Conservation (phyloP, 495 filamentous ascomycete genomes). For the Neurospora sp. region DNA sequence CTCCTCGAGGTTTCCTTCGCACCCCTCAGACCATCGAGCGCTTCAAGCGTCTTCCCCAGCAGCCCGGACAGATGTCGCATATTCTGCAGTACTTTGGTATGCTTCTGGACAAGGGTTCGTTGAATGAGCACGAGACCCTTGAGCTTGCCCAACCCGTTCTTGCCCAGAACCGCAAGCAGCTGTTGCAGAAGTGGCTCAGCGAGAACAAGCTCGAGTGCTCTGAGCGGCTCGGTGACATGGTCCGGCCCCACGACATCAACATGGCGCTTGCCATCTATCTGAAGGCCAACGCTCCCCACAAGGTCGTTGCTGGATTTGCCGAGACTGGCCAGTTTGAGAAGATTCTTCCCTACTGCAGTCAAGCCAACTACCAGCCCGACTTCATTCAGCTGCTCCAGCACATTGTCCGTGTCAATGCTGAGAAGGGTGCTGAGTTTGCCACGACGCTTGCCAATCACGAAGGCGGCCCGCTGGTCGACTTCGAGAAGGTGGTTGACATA, state of each 20-base stretch:
- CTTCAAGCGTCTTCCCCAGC: slow-evolving; percentile 75
- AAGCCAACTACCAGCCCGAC: slow-evolving; percentile 79
- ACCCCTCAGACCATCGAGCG: slow-evolving; percentile 88
- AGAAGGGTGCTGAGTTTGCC: slow-evolving; percentile 92
- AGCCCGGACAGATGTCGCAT: slow-evolving; percentile 72
- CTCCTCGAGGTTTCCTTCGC: slow-evolving; percentile 87
- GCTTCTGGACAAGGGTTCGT: slow-evolving; percentile 84
- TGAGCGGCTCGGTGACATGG: slow-evolving; percentile 90
- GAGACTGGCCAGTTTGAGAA: slow-evolving; percentile 95
- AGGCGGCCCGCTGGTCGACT: slow-evolving; percentile 73
- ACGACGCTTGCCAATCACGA: slow-evolving; percentile 77
- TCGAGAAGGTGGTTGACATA: slow-evolving; percentile 92
- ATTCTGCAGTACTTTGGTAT: slow-evolving; percentile 98
- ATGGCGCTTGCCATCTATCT: slow-evolving; percentile 81
- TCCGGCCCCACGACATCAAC: slow-evolving; percentile 77
- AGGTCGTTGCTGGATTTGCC: slow-evolving; percentile 88
- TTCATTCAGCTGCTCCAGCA: slow-evolving; percentile 84
- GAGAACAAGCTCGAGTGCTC: slow-evolving; percentile 94
- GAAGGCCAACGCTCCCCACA: slow-evolving; percentile 75
- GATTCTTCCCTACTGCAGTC: slow-evolving; percentile 82
- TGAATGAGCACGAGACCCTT: slow-evolving; percentile 88
- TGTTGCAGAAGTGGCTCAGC: slow-evolving; percentile 94
- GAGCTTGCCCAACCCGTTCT: slow-evolving; percentile 90
- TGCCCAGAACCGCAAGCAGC: slow-evolving; percentile 84
- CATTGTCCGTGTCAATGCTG: slow-evolving; percentile 84